Evolutionary conservation across 805 yeast genomes (phyloP), one percentile per base, ranked within the genome.

Genomic region (Sugiyamaella chiloensis): DNA sequence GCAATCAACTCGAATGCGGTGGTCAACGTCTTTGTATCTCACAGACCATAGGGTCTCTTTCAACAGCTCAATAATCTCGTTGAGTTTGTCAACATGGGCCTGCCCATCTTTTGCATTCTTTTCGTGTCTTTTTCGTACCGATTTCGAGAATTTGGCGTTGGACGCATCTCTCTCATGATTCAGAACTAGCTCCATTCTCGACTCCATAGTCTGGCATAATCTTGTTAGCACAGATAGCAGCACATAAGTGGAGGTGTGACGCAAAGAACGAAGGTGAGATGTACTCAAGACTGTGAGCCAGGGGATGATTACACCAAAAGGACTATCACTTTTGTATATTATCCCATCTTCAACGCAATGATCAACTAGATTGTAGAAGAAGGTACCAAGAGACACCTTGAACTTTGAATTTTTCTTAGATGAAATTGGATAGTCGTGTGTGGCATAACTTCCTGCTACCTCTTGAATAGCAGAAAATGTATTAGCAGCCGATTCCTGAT

Each of bases 211-310:
- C 1, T 41, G 37, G 55, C 89, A 80, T 34, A 89, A 61, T 8
- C 75, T 69, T 6, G 83, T 75, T 59, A 85, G 83, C 51, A 88
- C 74, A 8, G 71, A 63, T 27, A 86, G 71, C 20, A 85, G 68
- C 2, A 81, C 67, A 3, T 77, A 51, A 0, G 95, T 80, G 0
- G 96, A 68, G 2, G 80, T 76, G 56, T 74, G 80, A 60, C 97
- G 73, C 48, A 90, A 71, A 1, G 93, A 78, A 52, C 96, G 73
- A 7, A 85, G 68, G 30, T 79, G 74, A 16, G 88, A 79, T 0
- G 87, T 79, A 1, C 91, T 78, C 45, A 90, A 68, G 0, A 88
- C 76, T 0, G 84, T 73, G 12, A 89, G 64, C 97, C 97, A 89
- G 3, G 85, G 78, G 24, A 85, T 60, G 9, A 52, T 21, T 2